Evolutionary conservation across 1,284 basidiomycete genomes (phyloP), one percentile per base, ranked within the genome.

Genomic region (Cutaneotrichosporon spelunceum): DNA sequence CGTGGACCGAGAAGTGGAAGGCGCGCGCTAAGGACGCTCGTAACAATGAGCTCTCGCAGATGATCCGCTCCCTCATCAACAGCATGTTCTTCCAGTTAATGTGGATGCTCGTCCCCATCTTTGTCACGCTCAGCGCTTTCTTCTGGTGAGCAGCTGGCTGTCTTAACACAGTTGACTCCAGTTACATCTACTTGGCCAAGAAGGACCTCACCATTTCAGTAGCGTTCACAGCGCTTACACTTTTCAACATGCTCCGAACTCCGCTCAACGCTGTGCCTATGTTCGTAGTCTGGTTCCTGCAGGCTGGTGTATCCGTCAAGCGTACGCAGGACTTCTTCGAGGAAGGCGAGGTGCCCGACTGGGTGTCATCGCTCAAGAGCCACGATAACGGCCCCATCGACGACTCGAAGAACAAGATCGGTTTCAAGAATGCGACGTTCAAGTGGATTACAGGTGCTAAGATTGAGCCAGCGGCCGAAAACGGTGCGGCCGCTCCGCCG

Each of bases 261-360:
- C 90, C 90, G 2, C 64, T 79, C n/a, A 75, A 73, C 58, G 65
- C 71, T 21, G 68, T 78, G 21, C 72, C 72, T 14, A 72, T 68
- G 30, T 76, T 73, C 44, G 64, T 72, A 23, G 71, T 70, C 29
- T 67, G 71, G 24, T 61, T 74, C 9, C 63, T 81, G 10, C 75
- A 91, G 83, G 84, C 88, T 0, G 82, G 85, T 24, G 89, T 95
- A 3, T 85, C 89, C 0, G 74, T 94, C 27, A 84, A 90, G 55
- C 88, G 93, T 54, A 90, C 95, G 60, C 83, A 89, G 29, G 86
- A 84, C 0, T 95, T 88, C 76, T 83, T 95, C 11, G 82, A 83
- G 6, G 91, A 94, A 75, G 89, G 90, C 49, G 93, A 94, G 62
- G 88, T 91, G 3, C 81, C 85, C 0, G 84, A 83, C 14, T 87